Evolutionary conservation across 768 basidiomycete genomes (phyloP), one percentile per base, ranked within the genome.

Genomic region (Rhodotorula kratochvilovae): DNA sequence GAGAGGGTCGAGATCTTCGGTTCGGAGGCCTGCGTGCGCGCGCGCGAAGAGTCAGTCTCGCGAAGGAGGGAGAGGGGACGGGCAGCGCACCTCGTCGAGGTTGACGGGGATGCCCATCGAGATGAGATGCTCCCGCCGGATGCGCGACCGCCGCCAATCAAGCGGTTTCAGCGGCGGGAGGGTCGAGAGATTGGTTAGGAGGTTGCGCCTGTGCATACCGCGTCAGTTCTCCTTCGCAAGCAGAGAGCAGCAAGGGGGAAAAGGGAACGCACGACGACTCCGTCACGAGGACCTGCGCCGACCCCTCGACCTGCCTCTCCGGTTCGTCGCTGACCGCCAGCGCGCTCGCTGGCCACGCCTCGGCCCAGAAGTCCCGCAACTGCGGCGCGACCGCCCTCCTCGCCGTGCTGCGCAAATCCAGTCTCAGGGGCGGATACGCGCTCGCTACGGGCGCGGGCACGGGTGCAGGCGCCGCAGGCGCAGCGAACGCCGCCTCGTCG

Each of bases 31-130:
- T 39, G 33, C 36, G 35, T 63, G 53, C 2, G 51, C 2, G 51
- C 50, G 60, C 58, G 36, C 17, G 57, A 55, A n/a, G 55, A 10
- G 19, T 68, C 67, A 39, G 45, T 51, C 5, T 61, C 68, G 29
- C 17, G 17, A 57, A 53, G 57, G 27, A 29, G 23, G 21, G 29
- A 19, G 29, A 7, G 57, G 16, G n/a, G 42, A 33, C 7, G 13
- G 16, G 35, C 16, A 12, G 54, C 72, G 33, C 55, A 70, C 70
- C 53, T 75, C 74, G 54, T 75, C 74, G 46, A 69, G 68, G 68
- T 68, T 72, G 51, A 75, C 64, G 3, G 74, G 67, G 16, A 75
- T 48, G 35, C 70, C 70, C 54, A 75, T 68, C 16, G 74, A 51
- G 29, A 69, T 27, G 33, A 75, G 65, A 27, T 72, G 67, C 33